Evolutionary conservation across 1,284 basidiomycete genomes (phyloP), one percentile per base, ranked within the genome.

Genomic region (Mixia osmundae): DNA sequence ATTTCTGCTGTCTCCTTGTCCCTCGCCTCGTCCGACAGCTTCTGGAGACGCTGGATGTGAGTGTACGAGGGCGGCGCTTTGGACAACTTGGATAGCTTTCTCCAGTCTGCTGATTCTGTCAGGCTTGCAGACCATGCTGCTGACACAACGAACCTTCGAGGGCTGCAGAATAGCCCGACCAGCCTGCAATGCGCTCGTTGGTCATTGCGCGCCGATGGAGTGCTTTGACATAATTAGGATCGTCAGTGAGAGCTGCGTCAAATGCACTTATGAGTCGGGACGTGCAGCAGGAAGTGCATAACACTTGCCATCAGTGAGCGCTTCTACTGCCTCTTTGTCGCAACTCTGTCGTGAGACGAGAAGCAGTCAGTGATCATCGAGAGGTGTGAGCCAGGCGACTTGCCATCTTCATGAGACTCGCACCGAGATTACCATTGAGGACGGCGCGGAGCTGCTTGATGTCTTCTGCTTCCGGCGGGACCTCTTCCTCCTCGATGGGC

Each of bases 1-100:
- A 94, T 89, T 55, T 95, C 89, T 7, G 67, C 68, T 40, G 80
- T 89, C 56, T 97, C 89, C 46, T 62, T 65, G 54, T 85, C 76
- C 55, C 82, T 79, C 18, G 76, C 74, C 7, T 60, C 64, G 46
- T 75, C 71, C 16, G 75, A 57, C 4, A 72, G 67, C 24, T 69
- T 69, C 32, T 74, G 71, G 4, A 91, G 53, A 1, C 54, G 51
- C 2, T 52, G 53, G 10, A 79, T 58, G n/a, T n/a, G n/a, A n/a
- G n/a, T n/a, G n/a, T n/a, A n/a, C n/a, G n/a, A n/a, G n/a, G n/a
- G n/a, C 5, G 65, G 59, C 14, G 60, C 60, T 37, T 63, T 61
- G 24, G 67, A 60, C 16, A 67, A 62, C 1, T 56, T 49, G 8
- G 54, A 53, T 15, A 94, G 64, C 4, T 58, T 58, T 11, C 65